Evolutionary conservation across 2,329 filamentous ascomycete species (phyloP).

Genomic region (Epichloe uncinata): DNA sequence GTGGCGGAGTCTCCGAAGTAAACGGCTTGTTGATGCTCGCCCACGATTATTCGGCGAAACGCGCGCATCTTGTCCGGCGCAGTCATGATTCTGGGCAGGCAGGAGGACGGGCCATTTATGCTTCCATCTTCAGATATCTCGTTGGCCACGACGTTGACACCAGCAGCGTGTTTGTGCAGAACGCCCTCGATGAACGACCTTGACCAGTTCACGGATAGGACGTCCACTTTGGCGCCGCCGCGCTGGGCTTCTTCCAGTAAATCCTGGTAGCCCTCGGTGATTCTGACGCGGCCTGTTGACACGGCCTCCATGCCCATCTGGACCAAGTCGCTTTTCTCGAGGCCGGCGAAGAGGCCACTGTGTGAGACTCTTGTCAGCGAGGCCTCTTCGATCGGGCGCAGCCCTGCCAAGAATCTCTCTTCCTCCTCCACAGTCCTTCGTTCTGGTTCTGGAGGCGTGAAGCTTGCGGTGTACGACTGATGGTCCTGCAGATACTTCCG

Average conservation of each 20-base stretch:
- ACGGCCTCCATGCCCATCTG: conserved; percentile 26
- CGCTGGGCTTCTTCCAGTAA: conserved; percentile 15
- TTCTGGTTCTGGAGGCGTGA: conserved; percentile 18
- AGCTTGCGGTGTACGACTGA: conserved; percentile 21
- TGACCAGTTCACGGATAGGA: conserved; percentile 42
- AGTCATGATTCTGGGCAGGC: conserved; percentile 19
- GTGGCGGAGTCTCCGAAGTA: conserved; percentile 47
- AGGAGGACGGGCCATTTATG: conserved; percentile 26
- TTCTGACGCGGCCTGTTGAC: conserved; percentile 16
- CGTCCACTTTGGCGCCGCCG: conserved; percentile 24
- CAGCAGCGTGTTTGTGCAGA: conserved; percentile 17
- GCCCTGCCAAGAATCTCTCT: conserved; percentile 27
- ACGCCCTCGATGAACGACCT: conserved; percentile 32
- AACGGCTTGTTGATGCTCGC: conserved; percentile 17
- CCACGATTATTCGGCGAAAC: conserved; percentile 20
- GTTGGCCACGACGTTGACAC: conserved; percentile 30
- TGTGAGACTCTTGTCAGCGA: conserved; percentile 31
- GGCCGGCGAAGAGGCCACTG: conserved; percentile 30
- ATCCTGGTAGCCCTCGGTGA: conserved; percentile 28
- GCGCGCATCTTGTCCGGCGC: conserved; percentile 33
- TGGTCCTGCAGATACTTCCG: conserved; percentile 31
- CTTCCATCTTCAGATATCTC: conserved; percentile 24
- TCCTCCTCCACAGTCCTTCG: conserved; percentile 26
- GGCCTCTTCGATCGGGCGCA: conserved; percentile 29
- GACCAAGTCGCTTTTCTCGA: conserved; percentile 20